A percentile compares a stretch with the other conserved stretches of the same genome.
These are phyloP conservation scores for Botryotinia convoluta DNA, from an alignment of 2,329 filamentous ascomycete species.

Conservation along the genomic window DNA sequence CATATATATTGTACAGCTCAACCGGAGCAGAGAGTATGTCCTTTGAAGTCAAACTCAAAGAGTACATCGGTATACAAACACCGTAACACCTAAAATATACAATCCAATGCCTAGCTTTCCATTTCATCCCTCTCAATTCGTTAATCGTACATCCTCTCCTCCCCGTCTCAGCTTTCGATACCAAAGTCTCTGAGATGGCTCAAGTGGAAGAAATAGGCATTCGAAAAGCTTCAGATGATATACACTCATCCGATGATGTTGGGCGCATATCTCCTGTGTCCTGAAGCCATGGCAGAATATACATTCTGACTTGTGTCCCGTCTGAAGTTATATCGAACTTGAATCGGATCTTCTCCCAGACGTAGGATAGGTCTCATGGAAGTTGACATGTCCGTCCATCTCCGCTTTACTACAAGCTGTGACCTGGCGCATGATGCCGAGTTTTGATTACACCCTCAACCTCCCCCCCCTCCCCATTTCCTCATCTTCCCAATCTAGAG, in stretches of 20 bases:
- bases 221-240: neutral
- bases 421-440: constrained; percentile 82
- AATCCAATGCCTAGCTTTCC: neutral
- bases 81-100: neutral
- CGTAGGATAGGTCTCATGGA: constrained; percentile 58
- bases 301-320: neutral
- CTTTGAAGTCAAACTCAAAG: neutral
- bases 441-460: constrained; percentile 82
- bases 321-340: neutral
- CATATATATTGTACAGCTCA: constrained; percentile 4
- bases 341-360: too few relatives aligned
- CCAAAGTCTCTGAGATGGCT: neutral
- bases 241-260: neutral
- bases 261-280: neutral
- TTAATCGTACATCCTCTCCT: neutral
- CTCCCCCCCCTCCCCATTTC: constrained; percentile 37
- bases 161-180: too few relatives aligned
- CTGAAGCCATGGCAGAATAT: neutral
- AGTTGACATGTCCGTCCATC: constrained; percentile 71
- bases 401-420: constrained; percentile 80
- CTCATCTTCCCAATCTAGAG: constrained; percentile 37
- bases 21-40: constrained; percentile 3
- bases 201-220: neutral
- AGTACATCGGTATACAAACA: neutral
- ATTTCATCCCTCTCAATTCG: neutral